Conservation (phyloP, 352 stramenopile species). For the Globisporangium nagaii region DNA sequence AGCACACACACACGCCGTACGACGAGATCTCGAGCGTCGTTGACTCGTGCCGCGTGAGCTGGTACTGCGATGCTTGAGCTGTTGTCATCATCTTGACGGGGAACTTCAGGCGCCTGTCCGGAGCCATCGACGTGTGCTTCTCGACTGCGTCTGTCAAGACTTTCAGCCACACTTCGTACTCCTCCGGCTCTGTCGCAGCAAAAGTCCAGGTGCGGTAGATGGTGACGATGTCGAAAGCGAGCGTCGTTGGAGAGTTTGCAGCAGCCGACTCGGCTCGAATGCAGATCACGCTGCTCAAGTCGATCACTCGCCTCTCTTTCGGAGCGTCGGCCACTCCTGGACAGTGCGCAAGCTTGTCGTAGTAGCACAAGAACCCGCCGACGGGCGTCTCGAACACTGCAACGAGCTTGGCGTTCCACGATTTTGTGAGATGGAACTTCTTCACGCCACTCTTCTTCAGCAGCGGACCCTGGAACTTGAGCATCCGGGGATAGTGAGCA, state of each 20-base stretch:
- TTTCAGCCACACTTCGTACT: conserved; percentile 58
- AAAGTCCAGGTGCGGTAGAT: conserved; percentile 77
- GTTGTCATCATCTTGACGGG: conserved; percentile 41
- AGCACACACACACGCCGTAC: conserved; percentile 49
- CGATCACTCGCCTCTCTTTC: conserved; percentile 59
- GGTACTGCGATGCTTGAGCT: conserved; percentile 19
- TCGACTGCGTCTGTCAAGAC: conserved; percentile 51
- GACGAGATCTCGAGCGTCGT: conserved; percentile 50
- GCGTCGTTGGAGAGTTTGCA: conserved; percentile 12
- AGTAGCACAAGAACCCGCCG: conserved; percentile 67
- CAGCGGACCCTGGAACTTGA: conserved; percentile 55
- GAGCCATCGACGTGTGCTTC: conserved; percentile 42
- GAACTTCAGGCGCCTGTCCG: conserved; percentile 43
- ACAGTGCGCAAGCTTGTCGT: conserved; percentile 61
- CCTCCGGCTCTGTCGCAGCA: conserved; percentile 28
- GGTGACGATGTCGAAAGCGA: conserved; percentile 67
- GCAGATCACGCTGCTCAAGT: conserved; percentile 58
- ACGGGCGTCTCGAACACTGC: conserved; percentile 58
- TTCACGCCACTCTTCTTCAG: conserved; percentile 33
- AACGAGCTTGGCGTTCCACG: conserved; percentile 50
- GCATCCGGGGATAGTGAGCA: conserved; percentile 39
- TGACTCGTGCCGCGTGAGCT: conserved; percentile 32
- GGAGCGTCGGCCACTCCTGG: conserved; percentile 41
- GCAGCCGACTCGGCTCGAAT: conserved; percentile 46
- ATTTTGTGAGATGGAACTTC: conserved; percentile 57